A percentile compares a stretch with the other conserved stretches of the same genome.
These are phyloP conservation scores for Boehmeria nivea DNA, from an alignment of 306 rosid species.

Conservation along the genomic window DNA sequence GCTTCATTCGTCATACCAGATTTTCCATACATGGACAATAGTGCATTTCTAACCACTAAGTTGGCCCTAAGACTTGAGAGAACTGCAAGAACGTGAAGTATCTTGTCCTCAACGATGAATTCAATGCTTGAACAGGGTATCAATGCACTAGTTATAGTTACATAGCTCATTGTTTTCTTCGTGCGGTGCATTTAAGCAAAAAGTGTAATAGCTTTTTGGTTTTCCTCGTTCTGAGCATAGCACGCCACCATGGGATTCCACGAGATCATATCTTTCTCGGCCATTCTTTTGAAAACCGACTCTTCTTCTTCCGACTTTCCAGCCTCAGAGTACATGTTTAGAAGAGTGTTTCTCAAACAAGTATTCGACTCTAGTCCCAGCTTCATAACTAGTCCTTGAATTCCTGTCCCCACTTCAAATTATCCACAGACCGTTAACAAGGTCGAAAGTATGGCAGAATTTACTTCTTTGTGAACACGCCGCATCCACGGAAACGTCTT, in stretches of 20 bases:
- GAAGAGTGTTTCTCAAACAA: constrained; percentile 67
- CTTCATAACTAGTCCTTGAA: constrained; percentile 61
- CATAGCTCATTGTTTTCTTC: constrained; percentile 38
- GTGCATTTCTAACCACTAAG: constrained; percentile 57
- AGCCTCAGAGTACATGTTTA: constrained; percentile 73
- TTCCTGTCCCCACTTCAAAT: constrained; percentile 69
- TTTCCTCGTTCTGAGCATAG: constrained; percentile 56
- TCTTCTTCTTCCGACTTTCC: constrained; percentile 60
- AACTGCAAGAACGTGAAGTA: constrained; percentile 55
- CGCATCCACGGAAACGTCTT: constrained; percentile 53
- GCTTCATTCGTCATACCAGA: constrained; percentile 52
- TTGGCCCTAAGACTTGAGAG: constrained; percentile 45
- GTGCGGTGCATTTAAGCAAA: constrained; percentile 50
- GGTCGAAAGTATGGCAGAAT: constrained; percentile 55
- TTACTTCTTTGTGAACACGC: constrained; percentile 30
- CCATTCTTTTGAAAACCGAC: constrained; percentile 57
- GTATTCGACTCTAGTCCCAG: constrained; percentile 59
- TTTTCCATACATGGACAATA: constrained; percentile 82
- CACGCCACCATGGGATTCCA: constrained; percentile 91
- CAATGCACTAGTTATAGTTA: constrained; percentile 68
- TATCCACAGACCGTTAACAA: constrained; percentile 50
- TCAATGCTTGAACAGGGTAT: constrained; percentile 61
- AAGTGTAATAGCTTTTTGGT: constrained; percentile 37
- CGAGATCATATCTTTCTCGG: constrained; percentile 69
- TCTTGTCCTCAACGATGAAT: constrained; percentile 43